Evolutionary conservation across 2,329 filamentous ascomycete genomes (phyloP).

Genomic region (Cladophialophora psammophila): DNA sequence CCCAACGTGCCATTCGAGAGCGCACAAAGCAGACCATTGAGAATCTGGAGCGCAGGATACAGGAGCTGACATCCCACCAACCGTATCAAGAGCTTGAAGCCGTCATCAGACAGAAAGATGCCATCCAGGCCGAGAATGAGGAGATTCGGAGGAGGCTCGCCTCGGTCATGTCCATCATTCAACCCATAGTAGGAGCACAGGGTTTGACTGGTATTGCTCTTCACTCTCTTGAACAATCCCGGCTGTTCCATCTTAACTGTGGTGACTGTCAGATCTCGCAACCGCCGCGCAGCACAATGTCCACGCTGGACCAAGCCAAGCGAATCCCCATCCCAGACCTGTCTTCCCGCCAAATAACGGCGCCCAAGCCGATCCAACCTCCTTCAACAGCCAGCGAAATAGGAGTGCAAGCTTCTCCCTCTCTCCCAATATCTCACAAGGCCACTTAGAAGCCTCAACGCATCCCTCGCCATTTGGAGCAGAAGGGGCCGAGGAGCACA

Average conservation of each 20-base stretch:
- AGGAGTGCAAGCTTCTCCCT: conserved; percentile 41
- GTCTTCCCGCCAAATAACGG: background rate
- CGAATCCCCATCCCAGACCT: background rate
- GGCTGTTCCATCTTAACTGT: conserved; percentile 21
- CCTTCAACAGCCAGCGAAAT: conserved; percentile 43
- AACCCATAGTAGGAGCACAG: conserved; percentile 51
- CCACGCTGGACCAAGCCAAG: conserved; percentile 29
- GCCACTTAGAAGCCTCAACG: conserved; percentile 19
- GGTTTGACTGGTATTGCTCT: conserved; percentile 52
- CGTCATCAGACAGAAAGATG: conserved; percentile 76
- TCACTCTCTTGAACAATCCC: conserved; percentile 23
- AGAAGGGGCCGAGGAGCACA: conserved; percentile 23
- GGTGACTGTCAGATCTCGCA: conserved; percentile 34
- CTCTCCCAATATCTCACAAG: conserved; percentile 40
- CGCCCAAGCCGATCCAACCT: conserved; percentile 29
- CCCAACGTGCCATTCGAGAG: conserved; percentile 83
- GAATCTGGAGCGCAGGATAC: conserved; percentile 72
- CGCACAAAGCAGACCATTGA: conserved; percentile 83
- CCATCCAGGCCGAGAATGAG: conserved; percentile 78
- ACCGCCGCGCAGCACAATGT: conserved; percentile 39
- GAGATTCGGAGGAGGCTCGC: conserved; percentile 75
- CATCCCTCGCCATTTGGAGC: conserved; percentile 24
- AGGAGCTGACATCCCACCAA: conserved; percentile 78
- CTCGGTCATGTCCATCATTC: conserved; percentile 65
- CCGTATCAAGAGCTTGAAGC: conserved; percentile 84